Conservation (phyloP, 2,329 filamentous ascomycete genomes). For the Elsinoe australis region DNA sequence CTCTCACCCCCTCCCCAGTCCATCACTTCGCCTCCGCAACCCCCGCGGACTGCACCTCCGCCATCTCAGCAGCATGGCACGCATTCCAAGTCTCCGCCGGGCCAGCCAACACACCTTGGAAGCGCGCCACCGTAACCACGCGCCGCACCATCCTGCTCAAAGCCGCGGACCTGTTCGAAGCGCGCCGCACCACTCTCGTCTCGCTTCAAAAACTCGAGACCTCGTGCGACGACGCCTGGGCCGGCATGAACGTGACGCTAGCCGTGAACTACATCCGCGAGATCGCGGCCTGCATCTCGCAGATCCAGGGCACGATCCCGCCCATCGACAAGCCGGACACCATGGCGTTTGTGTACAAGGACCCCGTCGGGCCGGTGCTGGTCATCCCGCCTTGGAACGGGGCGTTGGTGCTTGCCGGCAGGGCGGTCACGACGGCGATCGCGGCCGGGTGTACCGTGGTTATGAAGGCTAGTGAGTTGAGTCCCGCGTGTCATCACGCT, state of each 20-base stretch:
- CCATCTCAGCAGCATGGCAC: conserved; percentile 26
- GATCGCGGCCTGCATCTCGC: conserved; percentile 24
- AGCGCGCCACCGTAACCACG: conserved; percentile 24
- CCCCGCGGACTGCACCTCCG: conserved; percentile 22
- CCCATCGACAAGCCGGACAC: conserved; percentile 25
- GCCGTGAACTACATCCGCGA: conserved; percentile 27
- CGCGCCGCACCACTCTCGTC: conserved; percentile 24
- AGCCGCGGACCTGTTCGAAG: conserved; percentile 27
- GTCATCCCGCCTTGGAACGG: conserved; percentile 46
- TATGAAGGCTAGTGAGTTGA: conserved; percentile 38
- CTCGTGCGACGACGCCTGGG: conserved; percentile 35
- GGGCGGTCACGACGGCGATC: conserved; percentile 40
- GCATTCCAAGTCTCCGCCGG: conserved; percentile 23
- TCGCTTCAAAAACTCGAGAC: conserved; percentile 28
- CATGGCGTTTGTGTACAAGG: conserved; percentile 34
- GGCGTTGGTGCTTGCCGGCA: conserved; percentile 32
- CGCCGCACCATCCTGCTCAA: conserved; percentile 27
- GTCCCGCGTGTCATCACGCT: conserved; percentile 33
- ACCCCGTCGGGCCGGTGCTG: conserved; percentile 64
- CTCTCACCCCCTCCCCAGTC: conserved; percentile 17
- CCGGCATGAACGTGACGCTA: conserved; percentile 29
- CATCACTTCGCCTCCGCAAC: conserved; percentile 27
- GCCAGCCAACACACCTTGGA: conserved; percentile 25
- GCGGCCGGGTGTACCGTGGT: conserved; percentile 41
- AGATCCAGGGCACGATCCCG: conserved; percentile 23